phyloP scores from a whole-genome alignment of 2,329 filamentous ascomycete genomes.

The Pseudopithomyces maydicus region DNA sequence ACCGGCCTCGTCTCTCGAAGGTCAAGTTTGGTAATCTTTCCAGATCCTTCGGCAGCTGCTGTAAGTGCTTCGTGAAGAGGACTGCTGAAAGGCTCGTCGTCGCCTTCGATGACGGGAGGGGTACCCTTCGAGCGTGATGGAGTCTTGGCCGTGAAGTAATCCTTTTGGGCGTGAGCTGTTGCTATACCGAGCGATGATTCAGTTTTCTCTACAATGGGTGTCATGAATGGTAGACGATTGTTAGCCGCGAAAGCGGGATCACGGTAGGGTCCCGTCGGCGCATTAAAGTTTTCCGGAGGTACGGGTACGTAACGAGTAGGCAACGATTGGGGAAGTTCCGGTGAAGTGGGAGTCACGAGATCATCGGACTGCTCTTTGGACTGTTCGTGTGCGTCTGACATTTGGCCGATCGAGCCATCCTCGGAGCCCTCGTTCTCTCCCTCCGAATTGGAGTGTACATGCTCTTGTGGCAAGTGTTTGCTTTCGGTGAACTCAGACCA shows the following conservation, averaged over 20 bases:
- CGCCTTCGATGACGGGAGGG: constrained; percentile 46
- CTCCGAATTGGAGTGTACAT: constrained; percentile 41
- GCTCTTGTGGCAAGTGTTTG: constrained; percentile 66
- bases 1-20: constrained; percentile 50
- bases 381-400: constrained; percentile 32
- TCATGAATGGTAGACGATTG: constrained; percentile 96
- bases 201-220: constrained; percentile 93
- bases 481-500: constrained; percentile 87
- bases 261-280: constrained; percentile 78
- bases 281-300: constrained; percentile 84
- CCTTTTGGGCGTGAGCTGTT: constrained; percentile 56
- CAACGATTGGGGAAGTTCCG: constrained; percentile 36
- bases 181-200: constrained; percentile 76
- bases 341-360: constrained; percentile 55
- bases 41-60: constrained; percentile 48
- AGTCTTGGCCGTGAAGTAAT: constrained; percentile 72
- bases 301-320: constrained; percentile 75
- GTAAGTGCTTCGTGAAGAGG: constrained; percentile 71
- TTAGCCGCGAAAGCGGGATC: constrained; percentile 81
- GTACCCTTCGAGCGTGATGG: constrained; percentile 66
- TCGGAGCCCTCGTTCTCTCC: constrained; percentile 40
- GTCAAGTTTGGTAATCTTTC: constrained; percentile 57
- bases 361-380: constrained; percentile 44
- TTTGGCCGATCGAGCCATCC: constrained; percentile 43
- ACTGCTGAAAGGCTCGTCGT: constrained; percentile 66